Base-by-base conservation (phyloP, 2,329 filamentous ascomycete species). In the Chrysoporthe cubensis region DNA sequence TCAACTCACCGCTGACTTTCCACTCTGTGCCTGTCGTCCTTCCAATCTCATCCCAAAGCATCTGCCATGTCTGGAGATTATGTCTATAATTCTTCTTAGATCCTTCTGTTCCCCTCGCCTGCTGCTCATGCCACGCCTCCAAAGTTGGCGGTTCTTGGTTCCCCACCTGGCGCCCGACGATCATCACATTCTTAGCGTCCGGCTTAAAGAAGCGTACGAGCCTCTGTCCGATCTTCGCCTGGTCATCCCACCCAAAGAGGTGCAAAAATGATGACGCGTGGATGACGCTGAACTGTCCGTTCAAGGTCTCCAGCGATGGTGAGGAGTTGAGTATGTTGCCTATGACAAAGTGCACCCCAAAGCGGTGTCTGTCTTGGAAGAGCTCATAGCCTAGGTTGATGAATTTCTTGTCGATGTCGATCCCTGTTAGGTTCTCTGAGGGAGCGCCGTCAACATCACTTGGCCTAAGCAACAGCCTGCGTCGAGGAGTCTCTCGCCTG, bases 381-480 rank as follows among this genome's bases (percentile, higher is more conserved):
- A 26, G 26, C 26, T 26, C 26, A 26, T 26, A 26, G 26, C 26
- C 26, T 26, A 26, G 26, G 26, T 26, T 2, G 26, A 26, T 26
- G 26, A 26, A 26, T 26, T 26, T 26, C 26, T 26, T 26, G 26
- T 26, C 26, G 26, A 26, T 26, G 26, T 26, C 26, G 26, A 26
- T 26, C 26, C 26, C 26, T 26, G 26, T 26, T 2, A 26, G 26
- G 26, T 80, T 79, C 37, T 75, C 71, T 2, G 76, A 69, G 2
- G 80, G 80, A 26, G 74, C 80, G 5, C 80, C 80, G 61, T 80
- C 79, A 52, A 68, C 58, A 83, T 76, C 52, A 80, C 80, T 57
- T 83, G 80, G 13, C 80, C 81, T 65, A 83, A 78, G 70, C 80
- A 82, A 73, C 81, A 83, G 9, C 79, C 81, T 64, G 79, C 75